Evolutionary conservation across 176 grass and related monocot species (phyloP).

Genomic region (Dendrocalamus sinicus): DNA sequence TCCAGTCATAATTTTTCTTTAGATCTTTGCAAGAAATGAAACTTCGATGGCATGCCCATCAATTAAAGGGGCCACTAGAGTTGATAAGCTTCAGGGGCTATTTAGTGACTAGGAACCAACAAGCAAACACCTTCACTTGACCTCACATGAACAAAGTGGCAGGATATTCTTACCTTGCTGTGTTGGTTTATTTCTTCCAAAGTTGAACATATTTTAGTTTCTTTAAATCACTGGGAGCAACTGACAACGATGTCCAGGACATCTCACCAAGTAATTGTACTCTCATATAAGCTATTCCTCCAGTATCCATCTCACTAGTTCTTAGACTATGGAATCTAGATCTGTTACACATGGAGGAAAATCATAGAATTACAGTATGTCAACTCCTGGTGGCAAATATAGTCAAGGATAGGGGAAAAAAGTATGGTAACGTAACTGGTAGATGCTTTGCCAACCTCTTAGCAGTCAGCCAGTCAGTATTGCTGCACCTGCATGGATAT

Average conservation of each 20-base stretch:
- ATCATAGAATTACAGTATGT: background rate
- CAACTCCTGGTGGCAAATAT: background rate
- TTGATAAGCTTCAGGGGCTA: slow-evolving; percentile 18
- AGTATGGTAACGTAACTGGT: background rate
- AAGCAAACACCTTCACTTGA: background rate
- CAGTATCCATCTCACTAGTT: background rate
- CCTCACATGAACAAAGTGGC: background rate
- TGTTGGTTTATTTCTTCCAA: background rate
- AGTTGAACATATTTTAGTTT: background rate
- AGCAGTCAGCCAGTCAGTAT: background rate
- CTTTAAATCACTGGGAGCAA: background rate
- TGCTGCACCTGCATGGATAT: slow-evolving; percentile 2
- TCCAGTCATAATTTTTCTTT: slow-evolving; percentile 36
- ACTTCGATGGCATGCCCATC: background rate
- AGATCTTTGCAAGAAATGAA: slow-evolving; percentile 19
- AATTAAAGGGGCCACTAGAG: slow-evolving; percentile 12
- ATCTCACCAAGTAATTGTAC: background rate
- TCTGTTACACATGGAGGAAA: background rate
- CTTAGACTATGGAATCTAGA: background rate
- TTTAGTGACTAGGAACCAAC: background rate
- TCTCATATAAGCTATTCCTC: background rate
- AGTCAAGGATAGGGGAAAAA: background rate
- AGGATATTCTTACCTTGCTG: background rate
- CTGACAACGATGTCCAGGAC: background rate
- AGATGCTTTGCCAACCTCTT: slow-evolving; percentile 9